phyloP scores from a whole-genome alignment of 2,329 filamentous ascomycete species.

The Aspergillus clavatus region DNA sequence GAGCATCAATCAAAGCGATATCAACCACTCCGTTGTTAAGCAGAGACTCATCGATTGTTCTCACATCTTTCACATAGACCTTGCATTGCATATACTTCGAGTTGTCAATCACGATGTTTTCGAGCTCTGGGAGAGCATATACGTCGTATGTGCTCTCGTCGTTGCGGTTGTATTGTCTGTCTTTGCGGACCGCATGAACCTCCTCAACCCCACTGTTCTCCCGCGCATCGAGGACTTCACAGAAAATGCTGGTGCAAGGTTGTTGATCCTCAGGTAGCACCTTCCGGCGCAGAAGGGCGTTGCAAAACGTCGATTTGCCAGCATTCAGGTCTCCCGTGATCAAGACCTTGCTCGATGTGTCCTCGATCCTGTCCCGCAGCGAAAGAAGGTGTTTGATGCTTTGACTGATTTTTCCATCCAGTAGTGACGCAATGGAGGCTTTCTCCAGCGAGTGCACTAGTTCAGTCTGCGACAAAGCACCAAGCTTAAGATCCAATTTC shows the following conservation, averaged over 20 bases:
- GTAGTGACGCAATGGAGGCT: constrained; percentile 76
- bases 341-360: constrained; percentile 93
- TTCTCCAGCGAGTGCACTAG: constrained; percentile 94
- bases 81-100: constrained; percentile 90
- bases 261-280: constrained; percentile 95
- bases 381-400: constrained; percentile 86
- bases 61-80: constrained; percentile 87
- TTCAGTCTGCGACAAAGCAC: constrained; percentile 77
- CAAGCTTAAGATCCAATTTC: constrained; percentile 90
- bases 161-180: constrained; percentile 73
- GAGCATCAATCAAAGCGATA: constrained; percentile 94
- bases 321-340: constrained; percentile 95
- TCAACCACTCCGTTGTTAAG: constrained; percentile 97
- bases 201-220: constrained; percentile 91
- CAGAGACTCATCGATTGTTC: constrained; percentile 84
- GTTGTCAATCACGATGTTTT: constrained; percentile 86
- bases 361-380: constrained; percentile 88
- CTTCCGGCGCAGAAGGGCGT: constrained; percentile 88
- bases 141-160: constrained; percentile 94
- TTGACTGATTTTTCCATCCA: constrained; percentile 91
- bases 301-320: constrained; percentile 98
- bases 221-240: constrained; percentile 86
- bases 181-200: constrained; percentile 88
- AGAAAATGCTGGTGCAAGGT: constrained; percentile 97
- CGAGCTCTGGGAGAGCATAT: constrained; percentile 70